These are phyloP conservation scores for Aspergillus carlsbadensis DNA, from an alignment of 495 filamentous ascomycete genomes.

Conservation along the genomic window DNA sequence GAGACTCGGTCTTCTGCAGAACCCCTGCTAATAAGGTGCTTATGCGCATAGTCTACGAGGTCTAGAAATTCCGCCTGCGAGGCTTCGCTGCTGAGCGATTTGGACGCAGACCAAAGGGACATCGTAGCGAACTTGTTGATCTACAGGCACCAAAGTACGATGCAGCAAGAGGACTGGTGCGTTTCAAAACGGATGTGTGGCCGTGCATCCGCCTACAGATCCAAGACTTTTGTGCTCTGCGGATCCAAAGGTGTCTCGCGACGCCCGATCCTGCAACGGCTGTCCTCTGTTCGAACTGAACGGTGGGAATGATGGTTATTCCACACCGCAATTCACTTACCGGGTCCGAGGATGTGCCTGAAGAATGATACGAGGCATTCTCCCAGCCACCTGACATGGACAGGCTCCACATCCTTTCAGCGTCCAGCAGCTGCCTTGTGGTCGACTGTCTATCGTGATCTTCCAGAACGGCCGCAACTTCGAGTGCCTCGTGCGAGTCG, in stretches of 20 bases:
- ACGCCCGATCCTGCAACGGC: not conserved
- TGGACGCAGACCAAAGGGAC: not conserved
- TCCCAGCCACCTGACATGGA: not conserved
- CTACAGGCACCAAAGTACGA: conserved; percentile 4
- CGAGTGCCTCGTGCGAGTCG: not conserved
- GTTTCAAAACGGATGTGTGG: conserved; percentile 4
- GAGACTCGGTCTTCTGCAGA: not conserved
- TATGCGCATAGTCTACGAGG: not conserved
- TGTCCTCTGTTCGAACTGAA: conserved; percentile 2
- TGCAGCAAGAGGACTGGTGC: not conserved
- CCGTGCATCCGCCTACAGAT: not conserved
- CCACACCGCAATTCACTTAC: conserved; percentile 9
- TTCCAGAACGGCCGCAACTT: not conserved
- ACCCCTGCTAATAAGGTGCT: conserved; percentile 1
- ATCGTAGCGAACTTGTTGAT: not conserved
- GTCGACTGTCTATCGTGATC: conserved; percentile 7
- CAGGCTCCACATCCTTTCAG: not conserved
- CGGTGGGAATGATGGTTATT: not conserved
- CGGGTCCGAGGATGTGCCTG: not conserved
- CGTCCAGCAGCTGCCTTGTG: not conserved
- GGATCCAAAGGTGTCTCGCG: not conserved
- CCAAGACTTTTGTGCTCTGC: not conserved
- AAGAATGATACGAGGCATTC: not conserved
- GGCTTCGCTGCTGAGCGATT: not conserved
- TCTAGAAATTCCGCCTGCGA: not conserved